These are phyloP conservation scores for Bruguiera gymnorhiza DNA, from an alignment of 345 rosid genomes.

Conservation along the genomic window DNA sequence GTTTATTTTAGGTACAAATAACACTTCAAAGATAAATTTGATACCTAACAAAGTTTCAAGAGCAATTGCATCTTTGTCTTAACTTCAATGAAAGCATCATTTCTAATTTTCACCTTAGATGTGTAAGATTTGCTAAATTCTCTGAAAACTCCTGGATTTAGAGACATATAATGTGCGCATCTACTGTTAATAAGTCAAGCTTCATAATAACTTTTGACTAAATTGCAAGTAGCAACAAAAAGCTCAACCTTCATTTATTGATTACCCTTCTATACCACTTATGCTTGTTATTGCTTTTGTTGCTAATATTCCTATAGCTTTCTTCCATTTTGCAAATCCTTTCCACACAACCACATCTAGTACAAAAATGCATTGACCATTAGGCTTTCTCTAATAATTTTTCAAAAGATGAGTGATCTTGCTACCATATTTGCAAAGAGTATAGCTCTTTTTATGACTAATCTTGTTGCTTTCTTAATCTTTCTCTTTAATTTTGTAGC, in stretches of 20 bases:
- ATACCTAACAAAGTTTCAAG: neutral
- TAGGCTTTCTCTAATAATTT: neutral
- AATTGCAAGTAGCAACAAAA: neutral
- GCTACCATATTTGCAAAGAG: neutral
- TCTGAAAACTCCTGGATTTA: neutral
- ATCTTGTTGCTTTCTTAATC: accelerated
- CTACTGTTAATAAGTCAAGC: neutral
- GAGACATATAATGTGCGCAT: neutral
- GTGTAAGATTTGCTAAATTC: neutral
- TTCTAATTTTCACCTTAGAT: neutral
- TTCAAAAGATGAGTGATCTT: neutral
- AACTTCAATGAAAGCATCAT: neutral
- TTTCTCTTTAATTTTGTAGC: neutral
- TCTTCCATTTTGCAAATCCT: neutral
- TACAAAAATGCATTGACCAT: neutral
- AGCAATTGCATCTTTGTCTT: neutral
- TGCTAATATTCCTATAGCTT: neutral
- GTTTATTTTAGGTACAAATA: neutral
- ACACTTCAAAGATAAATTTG: neutral
- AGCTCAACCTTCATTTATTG: neutral
- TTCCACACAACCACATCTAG: neutral
- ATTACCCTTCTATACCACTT: no score
- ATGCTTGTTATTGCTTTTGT: neutral
- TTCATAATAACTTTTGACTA: neutral
- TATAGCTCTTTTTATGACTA: neutral